Conservation (phyloP, 169 alveolate species). For the Plasmodium blacklocki region DNA sequence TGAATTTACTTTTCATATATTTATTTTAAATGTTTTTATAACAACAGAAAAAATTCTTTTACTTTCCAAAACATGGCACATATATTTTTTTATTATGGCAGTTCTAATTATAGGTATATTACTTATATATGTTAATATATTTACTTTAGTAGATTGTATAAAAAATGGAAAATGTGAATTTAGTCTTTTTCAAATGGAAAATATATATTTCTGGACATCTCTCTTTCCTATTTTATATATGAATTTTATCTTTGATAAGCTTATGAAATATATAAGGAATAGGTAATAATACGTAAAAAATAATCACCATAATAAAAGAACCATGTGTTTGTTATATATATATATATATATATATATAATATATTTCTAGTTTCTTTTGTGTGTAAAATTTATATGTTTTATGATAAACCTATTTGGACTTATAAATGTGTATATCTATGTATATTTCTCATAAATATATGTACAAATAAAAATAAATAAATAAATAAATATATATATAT, state of each 20-base stretch:
- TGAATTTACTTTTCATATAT: slow-evolving; percentile 67
- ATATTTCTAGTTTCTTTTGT: neutral
- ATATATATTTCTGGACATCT: slow-evolving; percentile 63
- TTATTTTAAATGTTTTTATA: slow-evolving; percentile 43
- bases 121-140: slow-evolving; percentile 54
- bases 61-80: slow-evolving; percentile 71
- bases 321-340: too few relatives aligned
- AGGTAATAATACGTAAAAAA: slow-evolving; percentile 9
- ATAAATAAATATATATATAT: neutral
- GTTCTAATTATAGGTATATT: slow-evolving; percentile 23
- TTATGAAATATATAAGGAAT: slow-evolving; percentile 29
- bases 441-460: neutral
- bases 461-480: neutral
- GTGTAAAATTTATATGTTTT: neutral
- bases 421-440: neutral
- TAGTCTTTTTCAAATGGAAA: slow-evolving; percentile 35
- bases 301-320: neutral
- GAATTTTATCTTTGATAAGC: slow-evolving; percentile 41
- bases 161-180: slow-evolving; percentile 64
- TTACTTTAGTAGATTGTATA: slow-evolving; percentile 58
- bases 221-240: slow-evolving; percentile 50
- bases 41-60: slow-evolving; percentile 58
- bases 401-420: neutral
- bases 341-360: neutral
- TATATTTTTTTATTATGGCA: slow-evolving; percentile 52